phyloP scores from a whole-genome alignment of 805 yeast species.

The Wickerhamomyces chambardii region DNA sequence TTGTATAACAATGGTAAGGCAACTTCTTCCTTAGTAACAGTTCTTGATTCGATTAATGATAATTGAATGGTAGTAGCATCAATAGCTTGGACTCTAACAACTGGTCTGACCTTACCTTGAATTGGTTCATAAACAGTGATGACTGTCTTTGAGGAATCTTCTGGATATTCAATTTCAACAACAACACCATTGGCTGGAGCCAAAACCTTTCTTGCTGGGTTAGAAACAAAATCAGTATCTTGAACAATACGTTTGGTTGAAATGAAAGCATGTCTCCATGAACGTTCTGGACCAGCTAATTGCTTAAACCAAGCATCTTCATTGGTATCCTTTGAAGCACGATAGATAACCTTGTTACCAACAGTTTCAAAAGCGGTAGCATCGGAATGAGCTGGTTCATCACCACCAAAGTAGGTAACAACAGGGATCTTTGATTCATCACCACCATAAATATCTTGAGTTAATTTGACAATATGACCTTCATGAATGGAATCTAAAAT shows the following conservation, averaged over 20 bases:
- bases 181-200: slow-evolving; percentile 61
- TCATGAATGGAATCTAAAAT: slow-evolving; percentile 85
- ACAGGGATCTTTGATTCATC: slow-evolving; percentile 72
- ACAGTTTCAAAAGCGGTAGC: slow-evolving; percentile 21
- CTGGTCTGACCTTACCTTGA: slow-evolving; percentile 61
- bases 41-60: slow-evolving; percentile 80
- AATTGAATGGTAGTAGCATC: slow-evolving; percentile 51
- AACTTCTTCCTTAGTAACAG: slow-evolving; percentile 66
- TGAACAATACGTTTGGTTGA: slow-evolving; percentile 77
- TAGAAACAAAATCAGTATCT: slow-evolving; percentile 68
- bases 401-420: slow-evolving; percentile 84
- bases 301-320: slow-evolving; percentile 59
- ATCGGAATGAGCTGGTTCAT: slow-evolving; percentile 32
- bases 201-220: slow-evolving; percentile 74
- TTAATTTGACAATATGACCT: slow-evolving; percentile 70
- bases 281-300: slow-evolving; percentile 68
- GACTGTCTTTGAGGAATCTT: slow-evolving; percentile 42
- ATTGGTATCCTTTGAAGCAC: slow-evolving; percentile 25
- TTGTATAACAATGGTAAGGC: slow-evolving; percentile 70
- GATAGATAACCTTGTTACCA: slow-evolving; percentile 26
- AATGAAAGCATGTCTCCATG: slow-evolving; percentile 91
- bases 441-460: slow-evolving; percentile 61
- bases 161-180: slow-evolving; percentile 49
- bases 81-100: slow-evolving; percentile 51
- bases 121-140: slow-evolving; percentile 62